A percentile compares a stretch with the other conserved stretches of the same genome.
Evolutionary conservation across 768 basidiomycete genomes (phyloP).

Genomic region (Termitomyces bulborhizus): DNA sequence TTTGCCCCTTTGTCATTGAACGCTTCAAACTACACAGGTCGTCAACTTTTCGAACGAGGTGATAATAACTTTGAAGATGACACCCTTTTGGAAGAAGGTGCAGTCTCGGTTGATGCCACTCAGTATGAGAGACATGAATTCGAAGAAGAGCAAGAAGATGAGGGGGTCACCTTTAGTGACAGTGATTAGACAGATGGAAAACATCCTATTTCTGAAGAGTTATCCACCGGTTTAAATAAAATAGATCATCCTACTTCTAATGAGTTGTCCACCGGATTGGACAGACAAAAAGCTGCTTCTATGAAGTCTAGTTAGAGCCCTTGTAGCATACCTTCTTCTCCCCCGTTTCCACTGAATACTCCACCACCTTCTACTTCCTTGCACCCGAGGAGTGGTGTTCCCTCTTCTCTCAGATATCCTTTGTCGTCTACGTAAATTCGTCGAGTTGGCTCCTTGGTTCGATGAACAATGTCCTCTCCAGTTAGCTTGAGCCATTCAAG

Average conservation of each 20-base stretch:
- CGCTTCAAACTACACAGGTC: constrained; percentile 45
- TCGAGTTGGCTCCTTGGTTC: constrained; percentile 21
- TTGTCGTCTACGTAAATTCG: constrained; percentile 40
- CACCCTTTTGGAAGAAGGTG: constrained; percentile 75
- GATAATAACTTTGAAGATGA: constrained; percentile 79
- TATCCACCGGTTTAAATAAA: not conserved
- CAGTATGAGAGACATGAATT: constrained; percentile 73
- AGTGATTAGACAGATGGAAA: constrained; percentile 53
- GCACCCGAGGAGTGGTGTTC: constrained; percentile 49
- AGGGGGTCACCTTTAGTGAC: constrained; percentile 75
- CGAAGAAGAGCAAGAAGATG: constrained; percentile 63
- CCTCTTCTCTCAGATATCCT: constrained; percentile 58
- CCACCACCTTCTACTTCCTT: constrained; percentile 49
- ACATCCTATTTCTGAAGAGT: not conserved
- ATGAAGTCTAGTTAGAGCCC: constrained; percentile 37
- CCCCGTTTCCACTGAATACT: constrained; percentile 46
- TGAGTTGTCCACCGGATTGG: not conserved
- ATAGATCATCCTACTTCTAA: not conserved
- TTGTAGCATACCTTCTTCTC: constrained; percentile 49
- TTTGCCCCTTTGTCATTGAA: not conserved
- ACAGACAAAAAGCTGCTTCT: constrained; percentile 12
- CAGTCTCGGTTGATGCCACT: constrained; percentile 81
- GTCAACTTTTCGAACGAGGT: constrained; percentile 81
- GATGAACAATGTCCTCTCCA: constrained; percentile 43
- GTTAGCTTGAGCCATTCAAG: constrained; percentile 64